Percentiles rank a stretch among this genome's conserved stretches.
phyloP scores from a whole-genome alignment of 768 basidiomycete species.

The Rickenella mellea region DNA sequence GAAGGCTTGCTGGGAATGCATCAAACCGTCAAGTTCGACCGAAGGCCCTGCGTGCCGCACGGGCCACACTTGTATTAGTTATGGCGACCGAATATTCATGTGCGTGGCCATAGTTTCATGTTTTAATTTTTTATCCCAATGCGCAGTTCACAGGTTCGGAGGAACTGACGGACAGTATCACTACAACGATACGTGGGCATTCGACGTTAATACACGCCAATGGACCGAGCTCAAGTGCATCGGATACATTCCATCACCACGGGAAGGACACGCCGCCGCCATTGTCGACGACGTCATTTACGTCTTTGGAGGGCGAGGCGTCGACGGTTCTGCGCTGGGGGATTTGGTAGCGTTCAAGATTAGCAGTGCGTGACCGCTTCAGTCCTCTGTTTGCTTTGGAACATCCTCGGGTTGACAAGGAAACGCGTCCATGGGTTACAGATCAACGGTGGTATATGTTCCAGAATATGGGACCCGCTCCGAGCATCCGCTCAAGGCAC shows the following conservation, averaged over 20 bases:
- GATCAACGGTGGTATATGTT: slow-evolving; percentile 99
- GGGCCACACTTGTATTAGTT: slow-evolving; percentile 82
- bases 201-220: slow-evolving; percentile 64
- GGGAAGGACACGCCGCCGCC: slow-evolving; percentile 95
- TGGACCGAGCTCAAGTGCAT: slow-evolving; percentile 96
- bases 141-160: slow-evolving; percentile 62
- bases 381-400: not conserved
- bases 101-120: slow-evolving; percentile 26
- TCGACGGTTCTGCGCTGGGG: slow-evolving; percentile 91
- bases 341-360: slow-evolving; percentile 97
- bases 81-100: slow-evolving; percentile 78
- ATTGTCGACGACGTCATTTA: slow-evolving; percentile 97
- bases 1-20: slow-evolving; percentile 78
- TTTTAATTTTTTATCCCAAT: not conserved
- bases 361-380: slow-evolving; percentile 59
- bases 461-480: slow-evolving; percentile 98
- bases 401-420: no score
- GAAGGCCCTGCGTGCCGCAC: slow-evolving; percentile 74
- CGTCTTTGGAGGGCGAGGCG: slow-evolving; percentile 92
- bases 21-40: slow-evolving; percentile 46
- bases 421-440: no score
- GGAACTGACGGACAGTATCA: slow-evolving; percentile 98
- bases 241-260: slow-evolving; percentile 89
- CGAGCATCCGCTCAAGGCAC: slow-evolving; percentile 87
- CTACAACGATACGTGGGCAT: slow-evolving; percentile 98